phyloP scores from a whole-genome alignment of 2,329 filamentous ascomycete genomes.

The Beauveria scarabaeidicola region DNA sequence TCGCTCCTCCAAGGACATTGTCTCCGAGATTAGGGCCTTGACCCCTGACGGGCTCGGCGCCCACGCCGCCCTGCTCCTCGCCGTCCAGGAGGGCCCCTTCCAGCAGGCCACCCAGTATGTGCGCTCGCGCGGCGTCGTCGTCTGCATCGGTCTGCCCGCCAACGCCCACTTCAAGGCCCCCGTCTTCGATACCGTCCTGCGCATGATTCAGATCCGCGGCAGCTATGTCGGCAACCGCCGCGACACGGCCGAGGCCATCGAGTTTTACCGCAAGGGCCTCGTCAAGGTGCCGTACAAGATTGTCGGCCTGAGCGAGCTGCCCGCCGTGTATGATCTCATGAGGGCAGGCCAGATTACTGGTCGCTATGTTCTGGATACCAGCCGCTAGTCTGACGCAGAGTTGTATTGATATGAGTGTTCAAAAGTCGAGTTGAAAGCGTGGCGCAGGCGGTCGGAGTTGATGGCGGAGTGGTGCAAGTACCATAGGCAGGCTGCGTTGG shows the following conservation, averaged over 20 bases:
- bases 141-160: conserved; percentile 83
- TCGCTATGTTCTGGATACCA: conserved; percentile 70
- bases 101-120: conserved; percentile 89
- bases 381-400: conserved; percentile 18
- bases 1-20: conserved; percentile 62
- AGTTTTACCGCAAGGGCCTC: conserved; percentile 76
- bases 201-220: conserved; percentile 88
- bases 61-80: conserved; percentile 78
- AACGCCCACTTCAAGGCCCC: conserved; percentile 72
- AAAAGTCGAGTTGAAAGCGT: not conserved
- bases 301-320: conserved; percentile 70
- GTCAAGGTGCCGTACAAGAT: conserved; percentile 85
- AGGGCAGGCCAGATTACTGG: conserved; percentile 63
- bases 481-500: not conserved
- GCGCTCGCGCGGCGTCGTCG: conserved; percentile 69
- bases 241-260: conserved; percentile 80
- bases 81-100: conserved; percentile 85
- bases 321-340: conserved; percentile 73
- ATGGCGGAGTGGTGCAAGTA: not conserved
- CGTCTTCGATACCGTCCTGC: conserved; percentile 80
- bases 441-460: not conserved
- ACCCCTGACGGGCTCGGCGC: conserved; percentile 73
- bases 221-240: conserved; percentile 89
- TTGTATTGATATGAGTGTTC: too few species aligned
- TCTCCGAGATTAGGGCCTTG: conserved; percentile 73